phyloP scores from a whole-genome alignment of 140 eudicot genomes.

The Stevia rebaudiana region DNA sequence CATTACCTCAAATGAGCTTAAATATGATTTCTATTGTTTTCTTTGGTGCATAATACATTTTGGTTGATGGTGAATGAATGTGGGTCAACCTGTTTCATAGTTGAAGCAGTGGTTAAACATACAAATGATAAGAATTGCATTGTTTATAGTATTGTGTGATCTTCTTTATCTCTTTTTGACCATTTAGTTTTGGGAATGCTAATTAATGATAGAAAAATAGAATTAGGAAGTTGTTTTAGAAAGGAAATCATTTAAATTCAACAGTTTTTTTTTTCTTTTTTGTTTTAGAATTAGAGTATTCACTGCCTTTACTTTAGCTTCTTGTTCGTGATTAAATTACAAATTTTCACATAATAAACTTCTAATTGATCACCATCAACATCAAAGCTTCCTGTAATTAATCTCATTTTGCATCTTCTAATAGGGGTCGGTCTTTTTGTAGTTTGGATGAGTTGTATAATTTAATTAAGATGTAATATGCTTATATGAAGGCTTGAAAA shows the following conservation, averaged over 20 bases:
- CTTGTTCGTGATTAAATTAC: background rate
- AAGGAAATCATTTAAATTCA: background rate
- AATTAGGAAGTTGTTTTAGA: background rate
- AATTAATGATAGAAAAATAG: slow-evolving; percentile 8
- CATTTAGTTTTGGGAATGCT: background rate
- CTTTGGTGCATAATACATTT: background rate
- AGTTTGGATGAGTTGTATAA: background rate
- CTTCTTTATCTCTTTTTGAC: too few relatives aligned
- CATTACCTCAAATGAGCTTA: background rate
- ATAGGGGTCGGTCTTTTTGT: background rate
- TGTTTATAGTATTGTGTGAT: too few relatives aligned
- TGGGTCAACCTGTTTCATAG: slow-evolving; percentile 2
- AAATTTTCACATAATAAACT: background rate
- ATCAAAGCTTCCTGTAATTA: background rate
- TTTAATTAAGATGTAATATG: background rate
- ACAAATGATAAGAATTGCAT: slow-evolving; percentile 3
- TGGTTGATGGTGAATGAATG: slow-evolving; percentile 15
- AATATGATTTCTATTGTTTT: background rate
- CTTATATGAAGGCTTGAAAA: background rate
- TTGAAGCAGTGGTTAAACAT: background rate
- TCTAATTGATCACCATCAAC: background rate
- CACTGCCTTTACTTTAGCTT: background rate
- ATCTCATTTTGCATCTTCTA: slow-evolving; percentile 7
- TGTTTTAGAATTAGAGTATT: slow-evolving; percentile 1
- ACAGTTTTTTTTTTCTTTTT: background rate